phyloP scores from a whole-genome alignment of 768 basidiomycete species.

The Auricularia auricula-judae region DNA sequence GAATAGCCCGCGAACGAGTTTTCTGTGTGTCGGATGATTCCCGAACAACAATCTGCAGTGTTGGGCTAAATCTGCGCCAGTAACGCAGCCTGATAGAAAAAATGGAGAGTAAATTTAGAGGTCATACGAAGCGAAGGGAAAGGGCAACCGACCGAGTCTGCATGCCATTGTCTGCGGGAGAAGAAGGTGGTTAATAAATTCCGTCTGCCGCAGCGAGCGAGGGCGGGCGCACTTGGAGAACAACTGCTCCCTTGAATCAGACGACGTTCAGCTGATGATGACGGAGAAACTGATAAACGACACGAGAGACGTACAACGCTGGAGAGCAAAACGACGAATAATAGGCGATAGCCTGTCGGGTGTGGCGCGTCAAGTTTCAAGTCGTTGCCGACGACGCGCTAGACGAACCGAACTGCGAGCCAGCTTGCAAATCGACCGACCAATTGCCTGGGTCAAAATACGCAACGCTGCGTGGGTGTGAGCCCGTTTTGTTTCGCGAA shows the following conservation, averaged over 20 bases:
- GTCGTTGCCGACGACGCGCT: background rate
- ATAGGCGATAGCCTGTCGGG: slow-evolving; percentile 50
- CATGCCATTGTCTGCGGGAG: slow-evolving; percentile 54
- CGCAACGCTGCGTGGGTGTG: slow-evolving; percentile 48
- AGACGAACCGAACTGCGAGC: slow-evolving; percentile 48
- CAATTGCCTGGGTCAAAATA: slow-evolving; percentile 90
- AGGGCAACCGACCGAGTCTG: slow-evolving; percentile 41
- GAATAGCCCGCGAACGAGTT: slow-evolving; percentile 44
- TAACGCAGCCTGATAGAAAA: slow-evolving; percentile 10
- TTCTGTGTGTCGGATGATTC: slow-evolving; percentile 48
- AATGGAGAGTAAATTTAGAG: background rate
- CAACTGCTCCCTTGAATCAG: background rate
- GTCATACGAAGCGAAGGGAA: background rate
- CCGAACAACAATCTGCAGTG: slow-evolving; percentile 57
- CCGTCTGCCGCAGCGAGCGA: background rate
- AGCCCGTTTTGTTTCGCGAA: background rate
- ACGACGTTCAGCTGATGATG: background rate
- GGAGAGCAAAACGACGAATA: slow-evolving; percentile 77
- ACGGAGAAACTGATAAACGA: slow-evolving; percentile 45
- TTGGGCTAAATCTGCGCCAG: slow-evolving; percentile 39
- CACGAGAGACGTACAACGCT: slow-evolving; percentile 59
- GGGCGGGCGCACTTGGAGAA: background rate
- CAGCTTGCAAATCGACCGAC: slow-evolving; percentile 84
- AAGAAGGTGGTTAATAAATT: background rate
- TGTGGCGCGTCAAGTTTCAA: background rate